Evolutionary conservation across 2,329 filamentous ascomycete species (phyloP), one percentile per base, ranked within the genome.

Genomic region (Scytalidium sp.): DNA sequence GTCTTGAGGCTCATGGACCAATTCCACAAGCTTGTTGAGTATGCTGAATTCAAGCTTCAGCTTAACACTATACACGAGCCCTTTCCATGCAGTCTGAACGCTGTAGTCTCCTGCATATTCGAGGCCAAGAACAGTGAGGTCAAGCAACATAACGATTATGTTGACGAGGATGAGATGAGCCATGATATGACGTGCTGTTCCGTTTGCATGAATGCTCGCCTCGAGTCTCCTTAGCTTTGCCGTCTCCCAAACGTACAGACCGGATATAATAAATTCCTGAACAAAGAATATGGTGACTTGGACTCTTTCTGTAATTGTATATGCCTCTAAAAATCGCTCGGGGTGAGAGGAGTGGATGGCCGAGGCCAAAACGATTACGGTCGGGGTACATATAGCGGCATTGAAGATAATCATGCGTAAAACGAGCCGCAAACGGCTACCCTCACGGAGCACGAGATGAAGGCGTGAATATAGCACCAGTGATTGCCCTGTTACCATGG

Each of bases 11-110:
- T 29, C 25, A 13, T 29, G 25, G 13, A 29, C 7, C 13, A 29
- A 13, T 13, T 29, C 8, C 7, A 29, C 25, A 13, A 29, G 25
- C 25, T 29, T 29, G 13, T 73, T 68, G 2, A 79, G 65, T 5
- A 79, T 71, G 3, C 69, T 69, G 52, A 77, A 76, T 60, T 78
- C 75, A 20, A 78, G 63, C 52, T 75, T 75, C 36, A 78, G 63
- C 50, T 73, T 73, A 51, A 72, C 58, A 41, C 61, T 65, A 56
- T 73, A 73, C 6, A 71, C 62, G 22, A 67, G 65, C 3, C 62
- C 64, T 55, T 71, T 72, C 22, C 67, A 59, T 2, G 64, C 65
- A 19, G 65, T 69, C 55, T 72, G 68, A 17, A 70, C 58, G 1
- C 64, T 60, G 46, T 67, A 71, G 8, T 63, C 51, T 48, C 63